These are phyloP conservation scores for Petasospora rhodanensis DNA, from an alignment of 1,139 yeast genomes.

Conservation along the genomic window DNA sequence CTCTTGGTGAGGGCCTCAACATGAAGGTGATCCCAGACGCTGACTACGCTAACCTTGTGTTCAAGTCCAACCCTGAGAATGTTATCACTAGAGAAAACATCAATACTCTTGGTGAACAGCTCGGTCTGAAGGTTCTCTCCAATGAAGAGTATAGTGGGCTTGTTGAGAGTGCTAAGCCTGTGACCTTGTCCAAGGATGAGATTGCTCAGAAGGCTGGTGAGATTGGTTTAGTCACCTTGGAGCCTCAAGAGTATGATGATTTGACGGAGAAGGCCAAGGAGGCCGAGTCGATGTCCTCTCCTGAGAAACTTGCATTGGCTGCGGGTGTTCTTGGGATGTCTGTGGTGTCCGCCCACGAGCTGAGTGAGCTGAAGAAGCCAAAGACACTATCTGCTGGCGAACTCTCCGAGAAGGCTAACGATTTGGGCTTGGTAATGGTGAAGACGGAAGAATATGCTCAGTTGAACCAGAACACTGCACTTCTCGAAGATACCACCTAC, in stretches of 20 bases:
- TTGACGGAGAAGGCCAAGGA: slow-evolving; percentile 27
- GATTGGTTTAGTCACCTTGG: slow-evolving; percentile 11
- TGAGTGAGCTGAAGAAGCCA: slow-evolving; percentile 2
- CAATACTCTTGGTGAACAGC: slow-evolving; percentile 5
- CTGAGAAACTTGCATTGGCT: slow-evolving; percentile 14
- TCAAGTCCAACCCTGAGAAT: no score
- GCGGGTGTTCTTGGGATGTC: slow-evolving; percentile 35
- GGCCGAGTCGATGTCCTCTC: slow-evolving; percentile 4
- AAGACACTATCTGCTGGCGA: slow-evolving; percentile 1
- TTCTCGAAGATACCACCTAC: neutral
- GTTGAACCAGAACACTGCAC: neutral
- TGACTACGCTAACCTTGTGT: no score
- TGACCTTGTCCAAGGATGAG: slow-evolving; percentile 4
- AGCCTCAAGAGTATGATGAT: slow-evolving; percentile 20
- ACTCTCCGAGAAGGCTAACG: slow-evolving; percentile 1
- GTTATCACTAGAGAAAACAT: slow-evolving; percentile 9
- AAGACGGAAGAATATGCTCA: neutral
- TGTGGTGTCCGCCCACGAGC: slow-evolving; percentile 24
- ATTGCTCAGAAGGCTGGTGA: slow-evolving; percentile 5
- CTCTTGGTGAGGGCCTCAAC: no score
- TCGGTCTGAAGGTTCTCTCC: slow-evolving; percentile 11
- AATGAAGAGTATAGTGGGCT: slow-evolving; percentile 2
- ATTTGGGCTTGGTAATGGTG: neutral
- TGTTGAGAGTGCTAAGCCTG: slow-evolving; percentile 6
- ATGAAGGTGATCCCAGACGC: slow-evolving; percentile 10